Evolutionary conservation across 352 stramenopile genomes (phyloP).

Genomic region (Pythium aquatile): DNA sequence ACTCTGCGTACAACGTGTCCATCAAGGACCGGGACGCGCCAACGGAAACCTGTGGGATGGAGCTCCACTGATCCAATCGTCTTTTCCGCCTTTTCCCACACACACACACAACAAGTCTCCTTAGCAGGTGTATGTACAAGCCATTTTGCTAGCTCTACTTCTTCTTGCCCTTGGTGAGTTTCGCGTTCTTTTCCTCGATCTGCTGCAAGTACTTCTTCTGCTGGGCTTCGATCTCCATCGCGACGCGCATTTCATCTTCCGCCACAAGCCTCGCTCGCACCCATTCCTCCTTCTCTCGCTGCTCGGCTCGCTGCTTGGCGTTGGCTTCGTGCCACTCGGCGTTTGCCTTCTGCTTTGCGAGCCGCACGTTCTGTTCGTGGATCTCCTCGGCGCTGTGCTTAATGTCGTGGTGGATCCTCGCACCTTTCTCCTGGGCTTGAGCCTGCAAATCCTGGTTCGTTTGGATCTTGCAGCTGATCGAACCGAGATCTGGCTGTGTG

Average conservation of each 20-base stretch:
- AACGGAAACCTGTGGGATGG: neutral
- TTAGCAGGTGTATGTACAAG: neutral
- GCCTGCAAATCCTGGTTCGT: slow-evolving; percentile 44
- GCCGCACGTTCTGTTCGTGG: slow-evolving; percentile 30
- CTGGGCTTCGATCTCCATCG: slow-evolving; percentile 50
- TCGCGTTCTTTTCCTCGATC: slow-evolving; percentile 48
- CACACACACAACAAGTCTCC: neutral
- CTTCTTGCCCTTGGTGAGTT: slow-evolving; percentile 62
- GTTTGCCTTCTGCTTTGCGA: slow-evolving; percentile 44
- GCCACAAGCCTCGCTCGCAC: slow-evolving; percentile 37
- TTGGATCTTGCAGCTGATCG: slow-evolving; percentile 36
- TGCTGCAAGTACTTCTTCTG: slow-evolving; percentile 55
- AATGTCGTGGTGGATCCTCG: slow-evolving; percentile 28
- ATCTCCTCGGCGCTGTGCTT: slow-evolving; percentile 31
- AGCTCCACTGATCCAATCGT: neutral
- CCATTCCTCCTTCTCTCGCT: slow-evolving; percentile 50
- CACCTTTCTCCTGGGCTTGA: slow-evolving; percentile 30
- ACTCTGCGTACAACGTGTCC: slow-evolving; percentile 83
- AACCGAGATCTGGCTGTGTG: slow-evolving; percentile 43
- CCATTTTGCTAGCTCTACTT: slow-evolving; percentile 17
- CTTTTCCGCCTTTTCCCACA: neutral
- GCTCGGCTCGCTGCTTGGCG: slow-evolving; percentile 42
- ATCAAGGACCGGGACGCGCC: slow-evolving; percentile 36
- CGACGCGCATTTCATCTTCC: slow-evolving; percentile 44
- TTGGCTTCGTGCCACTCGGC: slow-evolving; percentile 54